Percentiles rank a stretch among this genome's conserved stretches.
Evolutionary conservation across 2,329 filamentous ascomycete species (phyloP).

Genomic region (Teratosphaeria viscida): DNA sequence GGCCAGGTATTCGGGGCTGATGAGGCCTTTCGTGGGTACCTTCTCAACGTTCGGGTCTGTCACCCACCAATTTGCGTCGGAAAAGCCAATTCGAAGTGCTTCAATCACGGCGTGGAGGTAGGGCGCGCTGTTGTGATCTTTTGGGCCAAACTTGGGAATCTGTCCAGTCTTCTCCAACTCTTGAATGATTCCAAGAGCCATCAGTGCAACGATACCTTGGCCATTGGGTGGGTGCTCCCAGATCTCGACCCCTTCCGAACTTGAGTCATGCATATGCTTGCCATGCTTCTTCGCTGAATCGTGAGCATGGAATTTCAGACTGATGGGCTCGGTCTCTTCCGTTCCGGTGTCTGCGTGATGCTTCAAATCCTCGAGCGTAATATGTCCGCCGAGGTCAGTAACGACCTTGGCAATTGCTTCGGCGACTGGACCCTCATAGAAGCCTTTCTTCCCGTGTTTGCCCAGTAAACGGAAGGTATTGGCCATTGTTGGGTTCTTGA

Average conservation of each 20-base stretch:
- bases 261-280: conserved; percentile 33
- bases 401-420: conserved; percentile 72
- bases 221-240: conserved; percentile 98
- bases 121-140: conserved; percentile 70
- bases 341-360: conserved; percentile 63
- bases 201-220: conserved; percentile 87
- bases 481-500: conserved; percentile 74
- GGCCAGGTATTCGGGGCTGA: conserved; percentile 64
- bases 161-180: conserved; percentile 66
- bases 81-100: conserved; percentile 76
- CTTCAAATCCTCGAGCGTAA: conserved; percentile 70
- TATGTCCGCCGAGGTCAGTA: conserved; percentile 61
- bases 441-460: conserved; percentile 74
- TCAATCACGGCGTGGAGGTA: conserved; percentile 78
- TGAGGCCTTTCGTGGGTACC: conserved; percentile 59
- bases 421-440: conserved; percentile 78
- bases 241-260: conserved; percentile 56
- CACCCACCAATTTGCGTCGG: conserved; percentile 83
- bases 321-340: conserved; percentile 77
- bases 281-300: conserved; percentile 47
- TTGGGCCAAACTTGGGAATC: conserved; percentile 58
- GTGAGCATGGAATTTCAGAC: conserved; percentile 44
- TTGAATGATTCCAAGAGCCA: conserved; percentile 86
- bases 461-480: conserved; percentile 72
- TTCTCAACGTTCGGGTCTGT: conserved; percentile 65